A percentile compares a stretch with the other conserved stretches of the same genome.
These are phyloP conservation scores for Amylocystis lapponica DNA, from an alignment of 768 basidiomycete genomes.

Conservation along the genomic window DNA sequence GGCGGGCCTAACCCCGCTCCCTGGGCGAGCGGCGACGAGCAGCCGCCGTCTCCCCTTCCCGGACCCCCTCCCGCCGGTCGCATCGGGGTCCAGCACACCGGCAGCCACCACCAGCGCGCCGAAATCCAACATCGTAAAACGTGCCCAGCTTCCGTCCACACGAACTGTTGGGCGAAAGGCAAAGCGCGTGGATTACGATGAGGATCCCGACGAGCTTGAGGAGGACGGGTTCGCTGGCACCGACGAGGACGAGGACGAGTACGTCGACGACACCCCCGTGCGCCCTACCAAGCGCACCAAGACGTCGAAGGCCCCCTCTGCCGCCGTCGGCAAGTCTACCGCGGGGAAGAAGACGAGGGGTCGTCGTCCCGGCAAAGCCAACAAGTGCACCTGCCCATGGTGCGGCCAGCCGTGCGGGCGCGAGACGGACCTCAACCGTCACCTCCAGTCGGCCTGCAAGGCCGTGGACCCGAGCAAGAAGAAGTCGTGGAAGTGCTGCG, in stretches of 20 bases:
- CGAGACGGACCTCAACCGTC: constrained; percentile 6
- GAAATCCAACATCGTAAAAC: neutral
- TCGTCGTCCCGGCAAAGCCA: neutral
- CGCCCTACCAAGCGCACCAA: neutral
- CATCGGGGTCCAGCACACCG: too few relatives aligned
- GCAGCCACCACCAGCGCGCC: too few relatives aligned
- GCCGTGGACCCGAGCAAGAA: neutral
- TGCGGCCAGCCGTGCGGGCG: constrained; percentile 3
- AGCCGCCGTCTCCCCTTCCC: too few relatives aligned
- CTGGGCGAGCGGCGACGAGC: too few relatives aligned
- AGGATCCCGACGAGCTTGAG: constrained; percentile 2
- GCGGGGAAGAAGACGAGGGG: neutral
- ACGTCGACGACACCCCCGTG: neutral
- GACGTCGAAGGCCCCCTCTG: too few relatives aligned
- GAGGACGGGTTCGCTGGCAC: neutral
- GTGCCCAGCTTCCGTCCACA: neutral
- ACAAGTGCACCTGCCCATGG: neutral
- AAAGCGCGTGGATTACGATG: neutral
- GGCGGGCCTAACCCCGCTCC: too few relatives aligned
- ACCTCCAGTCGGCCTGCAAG: constrained; percentile 6
- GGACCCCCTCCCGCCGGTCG: too few relatives aligned
- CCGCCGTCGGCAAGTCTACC: constrained; percentile 1
- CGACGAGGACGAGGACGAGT: constrained; percentile 4
- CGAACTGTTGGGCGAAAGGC: neutral
- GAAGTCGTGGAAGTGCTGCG: constrained; percentile 5